Evolutionary conservation across 805 yeast species (phyloP), one percentile per base, ranked within the genome.

Genomic region (Phaffomyces opuntiae): DNA sequence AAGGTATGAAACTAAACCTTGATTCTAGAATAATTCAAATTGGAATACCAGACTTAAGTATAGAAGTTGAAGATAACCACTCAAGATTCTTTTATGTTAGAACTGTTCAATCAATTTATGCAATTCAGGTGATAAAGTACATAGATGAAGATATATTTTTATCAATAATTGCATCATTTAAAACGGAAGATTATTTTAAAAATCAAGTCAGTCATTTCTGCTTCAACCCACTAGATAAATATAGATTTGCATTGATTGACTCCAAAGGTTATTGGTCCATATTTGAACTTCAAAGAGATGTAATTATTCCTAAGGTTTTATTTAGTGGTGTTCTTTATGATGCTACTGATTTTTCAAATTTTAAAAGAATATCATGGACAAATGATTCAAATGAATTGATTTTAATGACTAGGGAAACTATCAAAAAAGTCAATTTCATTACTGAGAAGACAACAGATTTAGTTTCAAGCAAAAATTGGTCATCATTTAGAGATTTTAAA

Each of bases 301-400:
- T 12, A 9, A 7, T 14, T 8, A 35, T 31, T 3, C 33, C 26
- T 31, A 7, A 38, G 7, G 9, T 27, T 9, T 3, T 39, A 25
- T 35, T 37, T 16, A 29, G 49, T 55, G 50, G 67, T 52, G 19
- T 45, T 34, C 24, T 49, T 35, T 24, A 50, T 48, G 78, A 77
- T 49, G 68, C 74, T 0, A 64, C 63, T 2, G 86, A 80, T 44
- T 51, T 80, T 1, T 81, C 87, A 0, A 66, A 67, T 31, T 80
- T 82, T 72, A 80, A 74, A 49, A 67, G 67, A 47, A 61, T 80
- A 0, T 49, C 58, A 4, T 80, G 84, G 82, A 60, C 74, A 0
- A 51, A 59, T 3, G 51, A 60, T 17, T 43, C 50, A 38, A 45
- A 62, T 21, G 47, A 60, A 45, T 26, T 75, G 32, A 38, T 70